phyloP scores from a whole-genome alignment of 176 grass and related monocot genomes.

The Carex parvula region DNA sequence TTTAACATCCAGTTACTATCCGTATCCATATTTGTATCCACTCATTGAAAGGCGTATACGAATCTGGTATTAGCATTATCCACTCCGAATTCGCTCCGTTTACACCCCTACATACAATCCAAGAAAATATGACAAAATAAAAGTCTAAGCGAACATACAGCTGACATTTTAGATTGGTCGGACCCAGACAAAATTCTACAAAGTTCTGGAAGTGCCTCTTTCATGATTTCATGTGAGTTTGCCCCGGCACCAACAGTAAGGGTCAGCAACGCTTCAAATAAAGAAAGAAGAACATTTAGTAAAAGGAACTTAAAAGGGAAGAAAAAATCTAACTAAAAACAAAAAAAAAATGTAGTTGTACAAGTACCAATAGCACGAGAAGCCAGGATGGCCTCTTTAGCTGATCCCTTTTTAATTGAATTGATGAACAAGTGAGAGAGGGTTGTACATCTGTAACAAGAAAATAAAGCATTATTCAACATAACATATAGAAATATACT shows the following conservation, averaged over 20 bases:
- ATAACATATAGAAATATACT: not conserved
- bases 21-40: no score
- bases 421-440: conserved; percentile 65
- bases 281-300: conserved; percentile 9
- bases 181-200: conserved; percentile 49
- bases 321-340: not conserved
- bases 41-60: no score
- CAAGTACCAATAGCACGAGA: conserved; percentile 52
- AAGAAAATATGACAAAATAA: not conserved
- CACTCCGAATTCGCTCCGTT: no score
- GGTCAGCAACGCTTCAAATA: conserved; percentile 47
- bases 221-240: conserved; percentile 63
- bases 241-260: conserved; percentile 59
- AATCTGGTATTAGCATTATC: no score
- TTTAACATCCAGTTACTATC: no score
- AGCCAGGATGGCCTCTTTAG: conserved; percentile 64
- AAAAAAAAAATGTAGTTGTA: not conserved
- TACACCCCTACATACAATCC: not conserved
- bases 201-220: conserved; percentile 50
- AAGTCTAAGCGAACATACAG: conserved; percentile 32
- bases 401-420: conserved; percentile 76
- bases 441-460: conserved; percentile 62
- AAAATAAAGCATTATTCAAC: not conserved
- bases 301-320: not conserved
- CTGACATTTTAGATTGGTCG: conserved; percentile 51